phyloP scores from a whole-genome alignment of 1,284 basidiomycete genomes.

The Schizophyllum commune region DNA sequence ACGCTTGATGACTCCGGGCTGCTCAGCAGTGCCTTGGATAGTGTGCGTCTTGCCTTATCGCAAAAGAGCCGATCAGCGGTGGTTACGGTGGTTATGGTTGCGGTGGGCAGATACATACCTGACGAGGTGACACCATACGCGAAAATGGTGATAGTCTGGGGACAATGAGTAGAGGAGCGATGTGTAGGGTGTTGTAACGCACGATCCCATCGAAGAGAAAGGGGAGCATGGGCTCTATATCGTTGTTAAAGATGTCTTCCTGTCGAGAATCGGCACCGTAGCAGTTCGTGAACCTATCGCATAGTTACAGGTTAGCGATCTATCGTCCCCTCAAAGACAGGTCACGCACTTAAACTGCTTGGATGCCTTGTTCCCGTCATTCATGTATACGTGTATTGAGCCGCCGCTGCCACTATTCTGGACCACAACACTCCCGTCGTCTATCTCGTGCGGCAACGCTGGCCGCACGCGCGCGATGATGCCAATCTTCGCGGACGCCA shows the following conservation, averaged over 20 bases:
- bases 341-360: neutral
- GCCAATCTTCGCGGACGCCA: slow-evolving; percentile 24
- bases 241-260: slow-evolving; percentile 61
- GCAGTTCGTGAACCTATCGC: slow-evolving; percentile 55
- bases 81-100: no score
- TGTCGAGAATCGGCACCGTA: slow-evolving; percentile 60
- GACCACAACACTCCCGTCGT: slow-evolving; percentile 54
- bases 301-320: neutral
- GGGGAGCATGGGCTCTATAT: slow-evolving; percentile 64
- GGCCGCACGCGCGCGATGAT: slow-evolving; percentile 65
- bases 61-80: neutral
- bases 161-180: neutral
- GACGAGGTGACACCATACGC: slow-evolving; percentile 80
- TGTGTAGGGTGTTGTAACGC: slow-evolving; percentile 17
- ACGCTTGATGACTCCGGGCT: slow-evolving; percentile 77
- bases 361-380: neutral
- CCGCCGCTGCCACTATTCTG: slow-evolving; percentile 27
- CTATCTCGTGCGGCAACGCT: slow-evolving; percentile 46
- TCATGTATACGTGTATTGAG: neutral
- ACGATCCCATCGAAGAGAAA: slow-evolving; percentile 65
- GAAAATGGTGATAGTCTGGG: slow-evolving; percentile 70
- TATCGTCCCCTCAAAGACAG: neutral
- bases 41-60: slow-evolving; percentile 68
- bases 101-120: neutral
- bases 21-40: slow-evolving; percentile 65